Evolutionary conservation across 139 green algal species (phyloP).

Genomic region (Raphidocelis subcapitata): DNA sequence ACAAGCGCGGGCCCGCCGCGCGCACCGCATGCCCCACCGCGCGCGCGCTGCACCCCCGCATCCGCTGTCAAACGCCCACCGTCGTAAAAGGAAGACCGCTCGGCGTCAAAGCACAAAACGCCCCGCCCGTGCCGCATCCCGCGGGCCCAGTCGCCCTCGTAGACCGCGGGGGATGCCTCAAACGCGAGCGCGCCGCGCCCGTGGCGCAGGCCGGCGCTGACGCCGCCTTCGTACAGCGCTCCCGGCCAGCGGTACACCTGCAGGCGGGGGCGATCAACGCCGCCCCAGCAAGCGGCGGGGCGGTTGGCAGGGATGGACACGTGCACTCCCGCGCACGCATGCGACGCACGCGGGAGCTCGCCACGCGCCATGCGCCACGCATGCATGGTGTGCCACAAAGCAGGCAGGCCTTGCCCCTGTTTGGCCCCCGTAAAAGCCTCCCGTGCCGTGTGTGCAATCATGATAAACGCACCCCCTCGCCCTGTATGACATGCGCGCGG

Average conservation of each 20-base stretch:
- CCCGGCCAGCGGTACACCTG: slow-evolving; percentile 57
- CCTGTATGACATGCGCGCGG: no score
- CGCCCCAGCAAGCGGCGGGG: neutral
- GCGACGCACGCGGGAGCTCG: neutral
- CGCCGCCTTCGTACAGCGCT: slow-evolving; percentile 42
- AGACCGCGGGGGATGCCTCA: slow-evolving; percentile 33
- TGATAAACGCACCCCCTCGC: no score
- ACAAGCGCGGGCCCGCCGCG: neutral
- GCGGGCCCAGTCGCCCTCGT: slow-evolving; percentile 54
- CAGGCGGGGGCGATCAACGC: neutral
- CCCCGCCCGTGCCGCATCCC: slow-evolving; percentile 61
- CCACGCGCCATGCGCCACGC: neutral
- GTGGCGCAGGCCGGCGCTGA: slow-evolving; percentile 46
- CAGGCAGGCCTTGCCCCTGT: neutral
- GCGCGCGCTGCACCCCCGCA: no score
- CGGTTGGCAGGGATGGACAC: neutral
- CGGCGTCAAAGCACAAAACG: slow-evolving; percentile 44
- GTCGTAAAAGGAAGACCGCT: slow-evolving; percentile 46
- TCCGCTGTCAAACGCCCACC: slow-evolving; percentile 30
- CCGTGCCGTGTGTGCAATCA: no score
- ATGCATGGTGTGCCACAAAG: neutral
- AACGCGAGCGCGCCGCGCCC: slow-evolving; percentile 51
- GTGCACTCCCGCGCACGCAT: neutral
- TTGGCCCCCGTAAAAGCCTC: neutral
- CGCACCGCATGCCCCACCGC: no score